Conservation (phyloP, 331 rosid species). For the Phaseolus coccineus region DNA sequence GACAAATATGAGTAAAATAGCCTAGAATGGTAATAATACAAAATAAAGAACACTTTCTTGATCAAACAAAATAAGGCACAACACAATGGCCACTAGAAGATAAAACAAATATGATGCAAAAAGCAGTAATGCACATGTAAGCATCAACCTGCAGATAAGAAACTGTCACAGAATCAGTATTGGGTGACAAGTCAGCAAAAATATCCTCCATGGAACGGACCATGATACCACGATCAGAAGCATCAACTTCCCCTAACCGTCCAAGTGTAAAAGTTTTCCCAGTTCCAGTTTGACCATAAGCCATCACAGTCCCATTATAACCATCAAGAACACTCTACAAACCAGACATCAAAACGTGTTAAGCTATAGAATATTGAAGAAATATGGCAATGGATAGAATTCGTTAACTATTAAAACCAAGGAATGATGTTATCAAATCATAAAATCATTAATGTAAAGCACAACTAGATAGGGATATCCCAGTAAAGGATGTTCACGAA, state of each 20-base stretch:
- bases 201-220: constrained; percentile 98
- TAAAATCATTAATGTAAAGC: constrained; percentile 35
- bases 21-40: constrained; percentile 27
- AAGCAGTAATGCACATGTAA: constrained; percentile 18
- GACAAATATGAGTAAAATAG: constrained; percentile 34
- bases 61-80: constrained; percentile 37
- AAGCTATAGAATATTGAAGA: constrained; percentile 38
- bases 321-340: constrained; percentile 95
- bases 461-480: constrained; percentile 31
- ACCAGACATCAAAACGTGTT: constrained; percentile 36
- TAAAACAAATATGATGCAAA: constrained; percentile 34
- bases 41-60: constrained; percentile 35
- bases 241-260: constrained; percentile 81
- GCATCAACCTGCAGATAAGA: constrained; percentile 84
- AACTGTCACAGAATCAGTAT: constrained; percentile 79
- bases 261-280: constrained; percentile 99
- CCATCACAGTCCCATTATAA: constrained; percentile 98
- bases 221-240: constrained; percentile 93
- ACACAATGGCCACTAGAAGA: constrained; percentile 13
- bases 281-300: constrained; percentile 99
- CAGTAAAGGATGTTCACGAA: constrained; percentile 36
- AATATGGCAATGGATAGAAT: neutral
- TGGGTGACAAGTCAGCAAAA: constrained; percentile 73
- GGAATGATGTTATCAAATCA: constrained; percentile 28
- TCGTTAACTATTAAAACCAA: constrained; percentile 16